Conservation (phyloP, 164 flowering plant genomes). For the grape (Vitis vinifera) region ASM3070453v1 NC_081813.1:5763501-5764000, state of each 20-base stretch:
- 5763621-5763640: constrained; percentile 45
- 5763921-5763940: too few relatives aligned
- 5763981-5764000: too few relatives aligned
- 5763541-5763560: constrained; percentile 16
- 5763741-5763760: constrained; percentile 41
- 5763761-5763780: constrained; percentile 33
- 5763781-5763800: constrained; percentile 44
- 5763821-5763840: constrained; percentile 35
- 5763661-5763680: constrained; percentile 54
- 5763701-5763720: constrained; percentile 31
- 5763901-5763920: too few relatives aligned
- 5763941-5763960: too few relatives aligned
- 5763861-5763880: constrained; percentile 21
- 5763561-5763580: constrained; percentile 25
- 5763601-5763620: constrained; percentile 30
- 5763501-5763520: constrained; percentile 41
- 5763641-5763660: constrained; percentile 49
- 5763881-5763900: too few relatives aligned
- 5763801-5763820: constrained; percentile 27
- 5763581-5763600: constrained; percentile 14
- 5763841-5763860: constrained; percentile 20
- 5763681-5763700: constrained; percentile 32
- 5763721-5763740: constrained; percentile 44
- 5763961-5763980: too few relatives aligned
- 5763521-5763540: constrained; percentile 10